Conservation (phyloP, 345 rosid species). For the Geranium rotundifolium region DNA sequence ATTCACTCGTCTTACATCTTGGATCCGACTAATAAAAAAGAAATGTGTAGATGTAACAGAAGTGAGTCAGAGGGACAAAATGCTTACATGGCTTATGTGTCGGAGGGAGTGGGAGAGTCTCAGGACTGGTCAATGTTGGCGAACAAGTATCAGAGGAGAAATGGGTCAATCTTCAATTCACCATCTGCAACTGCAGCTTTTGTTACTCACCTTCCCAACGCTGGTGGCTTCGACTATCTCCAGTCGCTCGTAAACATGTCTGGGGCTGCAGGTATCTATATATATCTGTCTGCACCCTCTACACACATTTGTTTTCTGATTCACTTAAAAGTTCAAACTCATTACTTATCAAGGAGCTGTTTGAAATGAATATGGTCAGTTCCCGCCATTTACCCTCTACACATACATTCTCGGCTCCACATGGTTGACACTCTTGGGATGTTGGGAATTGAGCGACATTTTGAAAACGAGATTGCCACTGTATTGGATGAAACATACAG, state of each 20-base stretch:
- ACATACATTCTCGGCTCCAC: conserved; percentile 40
- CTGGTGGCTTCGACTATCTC: conserved; percentile 54
- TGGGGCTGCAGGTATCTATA: conserved; percentile 46
- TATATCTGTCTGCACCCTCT: no score
- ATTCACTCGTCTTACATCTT: neutral
- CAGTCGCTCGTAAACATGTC: conserved; percentile 39
- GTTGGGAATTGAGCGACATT: conserved; percentile 59
- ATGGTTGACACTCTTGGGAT: conserved; percentile 51
- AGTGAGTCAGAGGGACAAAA: conserved; percentile 34
- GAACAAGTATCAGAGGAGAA: conserved; percentile 52
- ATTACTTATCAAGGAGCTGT: neutral
- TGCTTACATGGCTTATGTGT: conserved; percentile 51
- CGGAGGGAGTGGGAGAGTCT: conserved; percentile 50
- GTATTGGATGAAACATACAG: conserved; percentile 50
- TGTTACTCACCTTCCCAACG: conserved; percentile 27
- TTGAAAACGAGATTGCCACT: conserved; percentile 38
- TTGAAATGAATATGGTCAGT: conserved; percentile 29
- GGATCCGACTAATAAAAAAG: no score
- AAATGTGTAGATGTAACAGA: conserved; percentile 14
- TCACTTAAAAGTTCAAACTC: neutral
- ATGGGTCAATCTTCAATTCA: conserved; percentile 77
- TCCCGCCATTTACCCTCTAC: conserved; percentile 58
- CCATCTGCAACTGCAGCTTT: conserved; percentile 91
- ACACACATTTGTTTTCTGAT: neutral
- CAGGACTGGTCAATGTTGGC: conserved; percentile 50